A percentile compares a stretch with the other conserved stretches of the same genome.
Evolutionary conservation across 805 yeast species (phyloP).

Genomic region (Candida takata): DNA sequence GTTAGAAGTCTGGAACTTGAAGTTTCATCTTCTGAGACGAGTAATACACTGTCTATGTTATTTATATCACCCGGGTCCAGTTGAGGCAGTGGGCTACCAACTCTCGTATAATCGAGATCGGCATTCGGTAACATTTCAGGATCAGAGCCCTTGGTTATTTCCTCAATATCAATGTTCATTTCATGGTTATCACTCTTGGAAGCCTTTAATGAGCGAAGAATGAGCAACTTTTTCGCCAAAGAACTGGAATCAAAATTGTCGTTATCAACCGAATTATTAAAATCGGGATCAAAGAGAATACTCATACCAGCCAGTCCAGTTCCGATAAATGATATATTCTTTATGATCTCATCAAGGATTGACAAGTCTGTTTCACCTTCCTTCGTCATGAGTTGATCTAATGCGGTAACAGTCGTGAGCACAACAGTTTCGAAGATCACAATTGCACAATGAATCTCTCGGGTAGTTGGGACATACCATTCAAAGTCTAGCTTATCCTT

Average conservation of each 20-base stretch:
- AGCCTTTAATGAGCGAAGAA: constrained; percentile 31
- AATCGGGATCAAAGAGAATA: constrained; percentile 66
- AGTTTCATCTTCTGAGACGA: constrained; percentile 22
- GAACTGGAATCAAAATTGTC: constrained; percentile 8
- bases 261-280: constrained; percentile 25
- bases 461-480: constrained; percentile 68
- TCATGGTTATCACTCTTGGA: constrained; percentile 29
- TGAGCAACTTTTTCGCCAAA: constrained; percentile 23
- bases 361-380: constrained; percentile 20
- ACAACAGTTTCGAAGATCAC: constrained; percentile 47
- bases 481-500: constrained; percentile 44
- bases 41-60: constrained; percentile 19
- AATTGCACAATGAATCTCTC: constrained; percentile 55
- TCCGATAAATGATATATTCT: constrained; percentile 49
- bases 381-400: constrained; percentile 31
- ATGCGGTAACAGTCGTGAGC: constrained; percentile 34
- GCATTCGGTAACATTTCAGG: constrained; percentile 2
- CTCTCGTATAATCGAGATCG: neutral
- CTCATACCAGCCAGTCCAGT: constrained; percentile 65
- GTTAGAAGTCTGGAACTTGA: constrained; percentile 28
- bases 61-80: constrained; percentile 14
- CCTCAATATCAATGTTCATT: constrained; percentile 32
- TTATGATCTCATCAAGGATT: constrained; percentile 46
- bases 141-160: constrained; percentile 25
- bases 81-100: neutral